phyloP scores from a whole-genome alignment of 163 green algal species.

The Trebouxiophyceae sp. region DNA sequence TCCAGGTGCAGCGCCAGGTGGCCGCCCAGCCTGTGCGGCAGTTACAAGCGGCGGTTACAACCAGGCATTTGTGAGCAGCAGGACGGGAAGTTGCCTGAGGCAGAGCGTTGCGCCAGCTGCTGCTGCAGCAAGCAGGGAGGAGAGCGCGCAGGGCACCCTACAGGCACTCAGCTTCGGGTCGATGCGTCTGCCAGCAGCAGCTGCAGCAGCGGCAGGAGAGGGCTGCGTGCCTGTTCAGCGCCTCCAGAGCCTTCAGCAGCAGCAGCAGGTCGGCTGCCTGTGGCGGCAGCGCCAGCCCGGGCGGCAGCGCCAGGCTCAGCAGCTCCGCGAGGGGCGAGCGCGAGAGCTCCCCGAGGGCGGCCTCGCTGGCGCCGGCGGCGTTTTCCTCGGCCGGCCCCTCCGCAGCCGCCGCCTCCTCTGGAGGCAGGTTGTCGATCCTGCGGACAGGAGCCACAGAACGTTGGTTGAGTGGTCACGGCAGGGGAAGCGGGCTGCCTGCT shows the following conservation, averaged over 20 bases:
- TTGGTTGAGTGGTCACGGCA: background rate
- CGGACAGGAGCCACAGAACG: too few species aligned
- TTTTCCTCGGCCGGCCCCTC: background rate
- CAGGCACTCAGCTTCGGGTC: too few species aligned
- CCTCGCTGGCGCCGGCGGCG: too few species aligned
- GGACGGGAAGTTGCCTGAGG: too few species aligned
- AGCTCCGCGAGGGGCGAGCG: constrained; percentile 48
- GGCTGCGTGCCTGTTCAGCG: constrained; percentile 52
- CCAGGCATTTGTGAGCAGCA: too few species aligned
- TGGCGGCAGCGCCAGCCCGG: constrained; percentile 18
- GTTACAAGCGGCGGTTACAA: background rate
- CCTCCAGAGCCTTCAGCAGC: constrained; percentile 66
- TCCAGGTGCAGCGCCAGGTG: constrained; percentile 23
- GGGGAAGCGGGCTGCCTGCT: background rate
- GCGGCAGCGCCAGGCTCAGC: constrained; percentile 25
- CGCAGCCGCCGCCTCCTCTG: background rate
- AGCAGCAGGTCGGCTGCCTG: constrained; percentile 45
- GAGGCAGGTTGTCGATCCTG: background rate
- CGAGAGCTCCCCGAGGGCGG: too few species aligned
- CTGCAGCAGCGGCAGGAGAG: too few species aligned
- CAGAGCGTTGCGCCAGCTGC: too few species aligned
- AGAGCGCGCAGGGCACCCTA: too few species aligned
- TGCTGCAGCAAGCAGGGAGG: too few species aligned
- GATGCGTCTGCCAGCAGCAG: too few species aligned
- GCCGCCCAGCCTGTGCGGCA: constrained; percentile 9